Evolutionary conservation across 495 filamentous ascomycete species (phyloP), one percentile per base, ranked within the genome.

Genomic region (Extremus antarcticus): DNA sequence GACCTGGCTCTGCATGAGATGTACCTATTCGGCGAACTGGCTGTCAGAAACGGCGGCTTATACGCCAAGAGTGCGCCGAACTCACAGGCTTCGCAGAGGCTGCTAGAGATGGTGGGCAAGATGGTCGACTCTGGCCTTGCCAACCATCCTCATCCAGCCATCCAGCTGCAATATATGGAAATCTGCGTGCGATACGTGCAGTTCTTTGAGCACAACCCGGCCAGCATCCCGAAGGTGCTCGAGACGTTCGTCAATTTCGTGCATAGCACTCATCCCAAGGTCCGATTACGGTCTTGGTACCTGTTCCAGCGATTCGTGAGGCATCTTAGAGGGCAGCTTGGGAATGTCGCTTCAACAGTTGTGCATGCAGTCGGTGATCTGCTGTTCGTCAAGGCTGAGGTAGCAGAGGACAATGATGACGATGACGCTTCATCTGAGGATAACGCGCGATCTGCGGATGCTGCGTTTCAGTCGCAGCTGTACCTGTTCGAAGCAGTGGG

Each of bases 1-100:
- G 94, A 99, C 68, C 77, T 97, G 38, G 90, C 94, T n/a, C 71
- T 99, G 54, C 82, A 96, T 61, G 91, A 99, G 71, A 91, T 97
- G 83, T 94, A 82, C 66, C 70, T 92, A n/a, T 95, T 97, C 68
- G 92, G 92, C 51, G 94, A 97, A 61, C 75, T 95, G 51, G 89
- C 88, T 25, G 76, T 94, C 68, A 88, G 81, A 56, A 86, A 85
- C 58, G 84, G 85, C 49, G 89, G 90, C 24, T 70, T 97, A 11
- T 92, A 87, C 58, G 72, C 74, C 50, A 97, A 96, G 75, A 84
- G 81, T 53, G 76, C 81, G 60, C 86, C 91, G 11, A 86, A 83
- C 40, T 79, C 80, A 39, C 71, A 81, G 22, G 86, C 88, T 35
- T 79, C 88, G 16, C 83, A 87, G 66, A 79, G 84, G 51, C 75